These are phyloP conservation scores for Endocladia muricata DNA, from an alignment of 31 red algal genomes.

Conservation along the genomic window DNA sequence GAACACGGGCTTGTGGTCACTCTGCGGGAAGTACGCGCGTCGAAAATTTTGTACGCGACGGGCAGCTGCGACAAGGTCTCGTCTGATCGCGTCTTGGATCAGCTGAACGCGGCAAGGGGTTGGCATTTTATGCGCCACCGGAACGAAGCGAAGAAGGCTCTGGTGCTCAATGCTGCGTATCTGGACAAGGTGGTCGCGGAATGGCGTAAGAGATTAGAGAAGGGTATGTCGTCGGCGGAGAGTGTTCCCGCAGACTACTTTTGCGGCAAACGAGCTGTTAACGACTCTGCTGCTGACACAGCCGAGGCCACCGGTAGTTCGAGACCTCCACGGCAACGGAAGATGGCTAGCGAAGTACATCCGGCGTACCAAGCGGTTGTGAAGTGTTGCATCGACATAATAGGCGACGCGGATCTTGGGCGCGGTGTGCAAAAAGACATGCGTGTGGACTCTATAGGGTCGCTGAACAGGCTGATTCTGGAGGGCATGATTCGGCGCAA, in stretches of 20 bases:
- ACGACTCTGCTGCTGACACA: no score
- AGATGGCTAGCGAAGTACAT: no score
- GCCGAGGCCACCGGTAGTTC: no score
- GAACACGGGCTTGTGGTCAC: constrained; percentile 4
- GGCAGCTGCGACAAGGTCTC: background rate
- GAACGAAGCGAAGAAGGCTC: background rate
- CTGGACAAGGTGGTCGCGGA: background rate
- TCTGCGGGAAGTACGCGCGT: background rate
- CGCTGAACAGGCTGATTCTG: background rate
- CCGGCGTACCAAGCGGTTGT: no score
- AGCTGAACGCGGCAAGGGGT: background rate
- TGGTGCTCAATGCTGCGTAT: background rate
- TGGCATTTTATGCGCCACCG: background rate
- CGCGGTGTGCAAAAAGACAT: no score
- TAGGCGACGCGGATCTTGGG: no score
- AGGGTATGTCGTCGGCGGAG: no score
- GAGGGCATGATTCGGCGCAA: constrained; percentile 4
- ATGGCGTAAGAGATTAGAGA: background rate
- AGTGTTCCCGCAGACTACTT: no score
- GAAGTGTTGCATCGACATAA: no score
- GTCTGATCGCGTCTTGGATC: background rate
- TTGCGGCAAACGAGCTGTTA: no score
- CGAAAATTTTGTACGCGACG: background rate
- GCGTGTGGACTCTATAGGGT: no score
- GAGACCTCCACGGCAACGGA: no score